Conservation (phyloP, 2,329 filamentous ascomycete genomes). For the Paecilomyces sp. region DNA sequence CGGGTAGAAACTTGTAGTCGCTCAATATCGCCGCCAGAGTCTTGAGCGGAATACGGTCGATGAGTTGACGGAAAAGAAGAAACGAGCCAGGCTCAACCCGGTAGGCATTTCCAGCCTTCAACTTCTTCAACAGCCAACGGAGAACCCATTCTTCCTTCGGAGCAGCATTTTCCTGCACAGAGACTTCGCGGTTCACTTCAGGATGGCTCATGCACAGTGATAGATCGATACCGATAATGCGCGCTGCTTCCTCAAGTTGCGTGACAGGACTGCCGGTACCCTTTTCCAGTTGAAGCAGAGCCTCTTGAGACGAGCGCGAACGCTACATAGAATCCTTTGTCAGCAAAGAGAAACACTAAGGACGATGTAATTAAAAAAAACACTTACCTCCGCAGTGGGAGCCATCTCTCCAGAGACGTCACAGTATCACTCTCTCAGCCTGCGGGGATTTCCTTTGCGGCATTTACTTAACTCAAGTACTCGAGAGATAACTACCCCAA, state of each 20-base stretch:
- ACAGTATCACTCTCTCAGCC: background rate
- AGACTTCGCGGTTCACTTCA: slow-evolving; percentile 17
- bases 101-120: slow-evolving; percentile 40
- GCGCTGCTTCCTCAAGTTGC: slow-evolving; percentile 36
- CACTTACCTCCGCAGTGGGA: slow-evolving; percentile 30
- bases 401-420: slow-evolving; percentile 23
- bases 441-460: background rate
- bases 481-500: background rate
- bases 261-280: slow-evolving; percentile 29
- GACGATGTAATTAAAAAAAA: background rate
- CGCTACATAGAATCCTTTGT: slow-evolving; percentile 17
- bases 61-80: slow-evolving; percentile 54
- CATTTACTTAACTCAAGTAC: background rate
- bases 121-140: slow-evolving; percentile 58
- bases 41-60: slow-evolving; percentile 62
- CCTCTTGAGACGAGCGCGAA: slow-evolving; percentile 35
- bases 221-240: slow-evolving; percentile 35
- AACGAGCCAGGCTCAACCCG: slow-evolving; percentile 41
- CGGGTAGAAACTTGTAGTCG: slow-evolving; percentile 59
- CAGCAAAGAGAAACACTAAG: background rate
- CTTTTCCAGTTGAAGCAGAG: slow-evolving; percentile 39
- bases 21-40: slow-evolving; percentile 64
- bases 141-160: slow-evolving; percentile 59
- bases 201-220: slow-evolving; percentile 23
- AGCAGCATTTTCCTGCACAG: slow-evolving; percentile 19